Percentiles rank a stretch among this genome's conserved stretches.
Conservation (phyloP, 1,284 basidiomycete genomes). For the Puccinia hordei region DNA sequence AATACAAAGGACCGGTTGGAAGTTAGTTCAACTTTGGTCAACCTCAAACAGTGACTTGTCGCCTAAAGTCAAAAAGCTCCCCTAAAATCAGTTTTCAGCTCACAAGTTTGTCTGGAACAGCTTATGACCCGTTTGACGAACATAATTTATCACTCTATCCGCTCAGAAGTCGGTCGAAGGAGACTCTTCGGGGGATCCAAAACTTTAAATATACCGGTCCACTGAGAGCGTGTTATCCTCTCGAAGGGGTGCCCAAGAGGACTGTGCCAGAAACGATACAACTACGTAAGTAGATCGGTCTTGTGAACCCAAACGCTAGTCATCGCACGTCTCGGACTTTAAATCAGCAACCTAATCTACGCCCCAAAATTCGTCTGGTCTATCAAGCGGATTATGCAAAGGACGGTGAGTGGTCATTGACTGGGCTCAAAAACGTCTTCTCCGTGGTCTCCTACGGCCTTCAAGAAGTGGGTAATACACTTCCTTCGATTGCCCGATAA, state of each 20-base stretch:
- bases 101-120: conserved; percentile 5
- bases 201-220: conserved; percentile 41
- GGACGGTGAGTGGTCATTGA: conserved; percentile 50
- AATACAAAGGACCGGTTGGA: conserved; percentile 16
- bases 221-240: conserved; percentile 46
- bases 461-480: conserved; percentile 35
- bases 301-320: neutral
- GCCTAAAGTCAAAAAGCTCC: neutral
- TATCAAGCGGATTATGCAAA: conserved; percentile 46
- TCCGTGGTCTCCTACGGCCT: conserved; percentile 47
- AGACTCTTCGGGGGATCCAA: conserved; percentile 9
- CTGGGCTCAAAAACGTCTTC: conserved; percentile 43
- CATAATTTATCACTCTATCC: conserved; percentile 28
- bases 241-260: conserved; percentile 36
- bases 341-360: neutral
- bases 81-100: neutral
- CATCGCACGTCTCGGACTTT: neutral
- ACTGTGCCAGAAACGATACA: conserved; percentile 40
- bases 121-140: conserved; percentile 42
- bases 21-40: conserved; percentile 11
- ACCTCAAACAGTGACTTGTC: neutral
- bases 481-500: neutral
- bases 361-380: neutral
- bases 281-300: conserved; percentile 17
- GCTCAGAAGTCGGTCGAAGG: conserved; percentile 27